Evolutionary conservation across 78 protist species (phyloP).

Genomic region (Andalucia godoyi): DNA sequence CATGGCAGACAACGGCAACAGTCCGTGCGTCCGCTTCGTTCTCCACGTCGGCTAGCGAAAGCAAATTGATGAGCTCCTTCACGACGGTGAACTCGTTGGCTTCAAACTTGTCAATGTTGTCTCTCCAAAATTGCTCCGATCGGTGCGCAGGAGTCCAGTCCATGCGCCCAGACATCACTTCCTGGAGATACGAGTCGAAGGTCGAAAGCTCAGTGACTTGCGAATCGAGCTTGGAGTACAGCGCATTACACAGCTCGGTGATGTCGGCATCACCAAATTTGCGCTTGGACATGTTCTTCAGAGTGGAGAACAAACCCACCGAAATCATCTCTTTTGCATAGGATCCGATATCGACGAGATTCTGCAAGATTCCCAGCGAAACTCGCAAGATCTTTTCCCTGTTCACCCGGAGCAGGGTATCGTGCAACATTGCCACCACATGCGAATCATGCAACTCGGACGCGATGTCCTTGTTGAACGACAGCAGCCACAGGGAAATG

Average conservation of each 20-base stretch:
- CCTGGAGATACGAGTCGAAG: slow-evolving; percentile 52
- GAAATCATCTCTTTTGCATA: slow-evolving; percentile 31
- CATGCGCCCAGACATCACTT: slow-evolving; percentile 43
- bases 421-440: not conserved
- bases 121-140: slow-evolving; percentile 77
- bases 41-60: not conserved
- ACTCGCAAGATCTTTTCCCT: slow-evolving; percentile 61
- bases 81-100: slow-evolving; percentile 26
- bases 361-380: slow-evolving; percentile 17
- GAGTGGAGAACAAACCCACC: slow-evolving; percentile 25
- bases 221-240: not conserved
- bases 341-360: not conserved
- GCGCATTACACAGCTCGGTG: not conserved
- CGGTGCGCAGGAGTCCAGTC: slow-evolving; percentile 86
- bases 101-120: slow-evolving; percentile 63
- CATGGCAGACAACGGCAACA: slow-evolving; percentile 77
- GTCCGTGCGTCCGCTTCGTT: not conserved
- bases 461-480: slow-evolving; percentile 35
- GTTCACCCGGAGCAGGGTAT: not conserved
- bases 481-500: slow-evolving; percentile 57
- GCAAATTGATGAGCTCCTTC: not conserved
- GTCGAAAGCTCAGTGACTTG: slow-evolving; percentile 4
- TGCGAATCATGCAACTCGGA: not conserved
- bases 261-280: slow-evolving; percentile 75
- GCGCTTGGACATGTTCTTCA: slow-evolving; percentile 11